phyloP scores from a whole-genome alignment of 495 filamentous ascomycete genomes.

The Friedmanniomyces endolithicus region DNA sequence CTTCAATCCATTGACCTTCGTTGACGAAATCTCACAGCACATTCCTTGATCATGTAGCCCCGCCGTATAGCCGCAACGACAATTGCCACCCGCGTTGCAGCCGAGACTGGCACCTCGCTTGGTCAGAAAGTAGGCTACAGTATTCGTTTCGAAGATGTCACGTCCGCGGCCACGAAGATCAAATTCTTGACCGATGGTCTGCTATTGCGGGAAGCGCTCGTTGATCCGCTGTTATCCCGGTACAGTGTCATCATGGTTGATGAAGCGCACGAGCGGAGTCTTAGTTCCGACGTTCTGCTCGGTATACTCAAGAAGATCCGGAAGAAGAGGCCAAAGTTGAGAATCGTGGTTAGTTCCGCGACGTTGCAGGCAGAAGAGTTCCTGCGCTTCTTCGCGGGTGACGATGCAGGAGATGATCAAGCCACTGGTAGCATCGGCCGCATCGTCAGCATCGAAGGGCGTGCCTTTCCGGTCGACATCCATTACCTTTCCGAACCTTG shows the following conservation, averaged over 20 bases:
- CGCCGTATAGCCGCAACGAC: constrained; percentile 87
- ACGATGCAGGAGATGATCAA: constrained; percentile 31
- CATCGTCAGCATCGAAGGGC: constrained; percentile 82
- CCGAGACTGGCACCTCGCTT: constrained; percentile 81
- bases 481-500: constrained; percentile 69
- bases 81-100: constrained; percentile 79
- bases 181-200: constrained; percentile 97
- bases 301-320: constrained; percentile 91
- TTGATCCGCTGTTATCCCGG: constrained; percentile 80
- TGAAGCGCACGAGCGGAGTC: constrained; percentile 89
- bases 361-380: constrained; percentile 89
- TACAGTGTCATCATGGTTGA: constrained; percentile 99
- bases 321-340: constrained; percentile 66
- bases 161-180: constrained; percentile 75
- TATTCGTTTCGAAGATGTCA: constrained; percentile 91
- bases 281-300: constrained; percentile 87
- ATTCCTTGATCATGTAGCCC: constrained; percentile 41
- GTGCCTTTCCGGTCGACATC: constrained; percentile 84
- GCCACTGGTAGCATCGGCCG: constrained; percentile 28
- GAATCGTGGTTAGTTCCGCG: constrained; percentile 87
- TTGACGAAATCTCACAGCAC: constrained; percentile 10
- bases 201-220: constrained; percentile 82
- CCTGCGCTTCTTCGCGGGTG: constrained; percentile 60
- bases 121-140: constrained; percentile 88
- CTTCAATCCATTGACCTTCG: not conserved